Conservation (phyloP, 768 basidiomycete genomes). For the Rhodocollybia butyracea region DNA sequence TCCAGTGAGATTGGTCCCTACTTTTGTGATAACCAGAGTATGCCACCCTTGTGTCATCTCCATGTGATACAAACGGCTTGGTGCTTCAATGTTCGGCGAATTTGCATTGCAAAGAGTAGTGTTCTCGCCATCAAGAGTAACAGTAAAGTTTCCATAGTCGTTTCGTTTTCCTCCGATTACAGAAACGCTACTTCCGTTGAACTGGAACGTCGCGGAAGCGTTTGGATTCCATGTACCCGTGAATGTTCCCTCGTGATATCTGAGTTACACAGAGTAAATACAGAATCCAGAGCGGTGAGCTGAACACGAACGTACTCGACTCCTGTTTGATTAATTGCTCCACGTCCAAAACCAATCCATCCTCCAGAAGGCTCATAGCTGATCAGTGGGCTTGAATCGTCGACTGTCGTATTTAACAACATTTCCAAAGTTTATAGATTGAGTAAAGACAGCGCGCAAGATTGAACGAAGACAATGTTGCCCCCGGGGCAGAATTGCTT, state of each 20-base stretch:
- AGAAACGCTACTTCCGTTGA: conserved; percentile 30
- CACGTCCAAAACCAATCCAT: background rate
- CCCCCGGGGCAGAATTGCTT: too few species aligned
- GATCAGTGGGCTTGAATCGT: conserved; percentile 9
- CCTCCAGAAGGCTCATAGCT: conserved; percentile 2
- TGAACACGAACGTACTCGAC: conserved; percentile 4
- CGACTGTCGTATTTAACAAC: conserved; percentile 6
- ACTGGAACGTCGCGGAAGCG: conserved; percentile 21
- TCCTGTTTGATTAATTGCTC: background rate
- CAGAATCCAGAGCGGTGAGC: conserved; percentile 19
- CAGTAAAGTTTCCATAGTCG: conserved; percentile 28
- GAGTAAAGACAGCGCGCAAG: too few species aligned
- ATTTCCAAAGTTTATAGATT: too few species aligned
- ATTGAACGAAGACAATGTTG: too few species aligned
- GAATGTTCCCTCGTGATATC: conserved; percentile 28
- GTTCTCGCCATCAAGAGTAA: conserved; percentile 22
- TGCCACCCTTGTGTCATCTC: conserved; percentile 3
- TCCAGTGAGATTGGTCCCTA: background rate
- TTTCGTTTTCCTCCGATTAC: conserved; percentile 28
- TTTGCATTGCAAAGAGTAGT: conserved; percentile 10
- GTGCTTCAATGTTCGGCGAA: background rate
- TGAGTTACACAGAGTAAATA: conserved; percentile 11
- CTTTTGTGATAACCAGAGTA: background rate
- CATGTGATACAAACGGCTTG: background rate
- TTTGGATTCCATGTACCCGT: conserved; percentile 21